phyloP scores from a whole-genome alignment of 768 basidiomycete species.

The Suillus lakei region DNA sequence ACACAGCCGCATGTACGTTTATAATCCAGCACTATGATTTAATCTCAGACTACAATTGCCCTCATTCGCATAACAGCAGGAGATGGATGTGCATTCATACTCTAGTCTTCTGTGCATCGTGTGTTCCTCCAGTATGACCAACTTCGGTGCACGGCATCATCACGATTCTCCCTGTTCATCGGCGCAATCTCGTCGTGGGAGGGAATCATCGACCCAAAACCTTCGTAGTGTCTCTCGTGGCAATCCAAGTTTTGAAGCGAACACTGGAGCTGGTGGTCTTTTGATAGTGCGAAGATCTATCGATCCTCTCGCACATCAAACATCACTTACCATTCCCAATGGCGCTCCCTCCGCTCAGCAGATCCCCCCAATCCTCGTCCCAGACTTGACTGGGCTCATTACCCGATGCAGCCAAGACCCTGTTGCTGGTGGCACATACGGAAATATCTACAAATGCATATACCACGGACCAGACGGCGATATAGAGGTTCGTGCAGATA shows the following conservation, averaged over 20 bases:
- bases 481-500: neutral
- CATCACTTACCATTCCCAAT: slow-evolving; percentile 8
- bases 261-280: too few relatives aligned
- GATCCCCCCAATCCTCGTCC: slow-evolving; percentile 11
- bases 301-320: neutral
- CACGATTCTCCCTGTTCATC: too few relatives aligned
- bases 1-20: neutral
- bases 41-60: slow-evolving; percentile 36
- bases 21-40: neutral
- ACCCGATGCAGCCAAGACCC: neutral
- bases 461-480: neutral
- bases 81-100: slow-evolving; percentile 36
- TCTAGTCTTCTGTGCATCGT: slow-evolving; percentile 54
- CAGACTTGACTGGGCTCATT: slow-evolving; percentile 1
- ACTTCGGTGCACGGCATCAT: slow-evolving; percentile 48
- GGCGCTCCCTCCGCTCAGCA: slow-evolving; percentile 21
- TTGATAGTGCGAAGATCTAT: too few relatives aligned
- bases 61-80: slow-evolving; percentile 39
- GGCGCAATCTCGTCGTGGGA: too few relatives aligned
- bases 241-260: too few relatives aligned
- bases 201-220: too few relatives aligned
- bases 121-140: slow-evolving; percentile 44
- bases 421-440: neutral
- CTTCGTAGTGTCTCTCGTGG: too few relatives aligned
- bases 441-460: slow-evolving; percentile 1